Conservation (phyloP, 2,329 filamentous ascomycete genomes). For the Ophiostoma tasmaniense region DNA sequence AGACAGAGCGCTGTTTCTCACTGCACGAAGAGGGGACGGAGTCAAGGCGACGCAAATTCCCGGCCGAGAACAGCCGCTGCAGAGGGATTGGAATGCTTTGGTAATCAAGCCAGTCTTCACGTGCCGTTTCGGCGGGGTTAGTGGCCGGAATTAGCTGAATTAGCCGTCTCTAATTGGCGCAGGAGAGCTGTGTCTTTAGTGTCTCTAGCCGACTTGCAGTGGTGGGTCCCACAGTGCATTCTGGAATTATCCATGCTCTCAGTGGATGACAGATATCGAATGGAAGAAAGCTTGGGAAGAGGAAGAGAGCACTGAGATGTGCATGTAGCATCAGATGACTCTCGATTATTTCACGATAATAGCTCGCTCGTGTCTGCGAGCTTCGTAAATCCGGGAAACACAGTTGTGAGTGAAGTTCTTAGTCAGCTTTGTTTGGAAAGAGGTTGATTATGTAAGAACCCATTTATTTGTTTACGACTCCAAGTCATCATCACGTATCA, state of each 20-base stretch:
- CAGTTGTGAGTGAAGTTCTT: not conserved
- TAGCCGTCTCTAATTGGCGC: not conserved
- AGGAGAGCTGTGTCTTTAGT: not conserved
- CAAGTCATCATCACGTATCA: too few species aligned
- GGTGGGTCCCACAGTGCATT: not conserved
- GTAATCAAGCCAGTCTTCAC: not conserved
- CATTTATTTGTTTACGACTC: too few species aligned
- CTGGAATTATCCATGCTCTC: conserved; percentile 7
- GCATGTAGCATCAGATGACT: not conserved
- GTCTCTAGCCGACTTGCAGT: not conserved
- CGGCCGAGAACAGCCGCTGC: not conserved
- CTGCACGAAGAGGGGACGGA: not conserved
- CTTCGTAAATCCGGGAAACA: not conserved
- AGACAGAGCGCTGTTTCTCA: too few species aligned
- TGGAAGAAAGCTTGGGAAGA: not conserved
- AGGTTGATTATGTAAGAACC: not conserved
- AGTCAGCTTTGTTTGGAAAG: not conserved
- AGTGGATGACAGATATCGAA: not conserved
- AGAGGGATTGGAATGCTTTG: not conserved
- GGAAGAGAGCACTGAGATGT: not conserved
- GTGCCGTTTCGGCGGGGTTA: conserved; percentile 13
- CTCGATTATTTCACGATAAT: not conserved
- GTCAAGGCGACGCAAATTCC: not conserved
- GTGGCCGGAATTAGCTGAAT: conserved; percentile 8
- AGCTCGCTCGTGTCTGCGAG: not conserved